phyloP scores from a whole-genome alignment of 345 rosid species.

The Bruguiera parviflora region DNA sequence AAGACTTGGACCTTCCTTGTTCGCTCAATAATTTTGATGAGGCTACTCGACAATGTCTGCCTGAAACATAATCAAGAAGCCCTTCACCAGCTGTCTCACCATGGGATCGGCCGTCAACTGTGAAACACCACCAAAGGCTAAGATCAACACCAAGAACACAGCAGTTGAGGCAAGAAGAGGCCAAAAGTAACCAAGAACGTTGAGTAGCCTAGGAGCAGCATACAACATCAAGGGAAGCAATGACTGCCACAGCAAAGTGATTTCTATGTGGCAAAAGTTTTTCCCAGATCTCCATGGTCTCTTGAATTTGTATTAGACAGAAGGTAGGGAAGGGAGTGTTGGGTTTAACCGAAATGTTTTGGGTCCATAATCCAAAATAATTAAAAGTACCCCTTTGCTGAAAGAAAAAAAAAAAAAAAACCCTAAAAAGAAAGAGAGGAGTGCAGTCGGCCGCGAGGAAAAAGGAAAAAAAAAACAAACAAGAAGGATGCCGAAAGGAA shows the following conservation, averaged over 20 bases:
- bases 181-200: conserved; percentile 66
- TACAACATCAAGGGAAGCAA: conserved; percentile 35
- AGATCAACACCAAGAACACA: conserved; percentile 48
- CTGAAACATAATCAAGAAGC: conserved; percentile 68
- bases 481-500: too few species aligned
- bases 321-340: conserved; percentile 11
- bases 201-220: conserved; percentile 56
- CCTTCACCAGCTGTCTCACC: conserved; percentile 50
- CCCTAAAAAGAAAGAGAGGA: too few species aligned
- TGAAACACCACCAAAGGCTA: conserved; percentile 64
- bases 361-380: too few species aligned
- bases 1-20: neutral
- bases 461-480: too few species aligned
- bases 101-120: conserved; percentile 35
- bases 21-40: too few species aligned
- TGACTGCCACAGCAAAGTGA: conserved; percentile 39
- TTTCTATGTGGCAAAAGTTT: conserved; percentile 53
- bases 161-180: conserved; percentile 88
- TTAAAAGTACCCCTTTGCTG: too few species aligned
- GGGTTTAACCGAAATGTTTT: too few species aligned
- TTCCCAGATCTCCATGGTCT: conserved; percentile 47
- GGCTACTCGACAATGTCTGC: conserved; percentile 26
- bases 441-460: too few species aligned
- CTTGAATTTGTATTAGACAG: neutral
- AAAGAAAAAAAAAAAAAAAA: too few species aligned